A percentile compares a stretch with the other conserved stretches of the same genome.
phyloP scores from a whole-genome alignment of 2,329 filamentous ascomycete species.

The Fusarium cyanostomum region DNA sequence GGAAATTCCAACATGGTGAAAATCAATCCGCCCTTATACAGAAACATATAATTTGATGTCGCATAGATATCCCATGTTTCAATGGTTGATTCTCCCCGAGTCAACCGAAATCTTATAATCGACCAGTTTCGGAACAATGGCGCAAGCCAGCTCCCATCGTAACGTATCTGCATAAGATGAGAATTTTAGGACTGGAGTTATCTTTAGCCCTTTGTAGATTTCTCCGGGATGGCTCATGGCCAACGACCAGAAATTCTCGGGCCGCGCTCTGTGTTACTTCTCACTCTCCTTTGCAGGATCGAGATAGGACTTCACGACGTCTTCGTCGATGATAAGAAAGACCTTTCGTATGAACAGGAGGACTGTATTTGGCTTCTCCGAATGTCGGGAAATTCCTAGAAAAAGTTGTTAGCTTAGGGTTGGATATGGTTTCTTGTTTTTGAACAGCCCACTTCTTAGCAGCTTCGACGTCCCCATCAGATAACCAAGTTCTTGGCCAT shows the following conservation, averaged over 20 bases:
- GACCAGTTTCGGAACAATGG: constrained; percentile 5
- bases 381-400: constrained; percentile 14
- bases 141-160: constrained; percentile 12
- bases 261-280: constrained; percentile 33
- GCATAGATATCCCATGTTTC: too few species aligned
- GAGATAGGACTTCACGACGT: constrained; percentile 40
- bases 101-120: not conserved
- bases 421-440: fast-evolving
- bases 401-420: not conserved
- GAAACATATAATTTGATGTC: too few species aligned
- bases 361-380: not conserved
- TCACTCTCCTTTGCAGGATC: not conserved
- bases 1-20: too few species aligned
- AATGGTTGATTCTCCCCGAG: not conserved
- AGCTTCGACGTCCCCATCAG: constrained; percentile 33
- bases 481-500: constrained; percentile 27
- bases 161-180: not conserved
- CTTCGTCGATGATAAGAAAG: constrained; percentile 39
- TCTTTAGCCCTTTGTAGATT: constrained; percentile 28
- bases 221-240: constrained; percentile 29
- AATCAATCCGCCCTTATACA: too few species aligned
- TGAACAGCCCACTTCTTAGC: constrained; percentile 29
- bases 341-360: not conserved
- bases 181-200: constrained; percentile 12
- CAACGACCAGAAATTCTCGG: constrained; percentile 37